Base-by-base conservation (phyloP, 2,329 filamentous ascomycete species). In the Leptographium wingfieldii region DNA sequence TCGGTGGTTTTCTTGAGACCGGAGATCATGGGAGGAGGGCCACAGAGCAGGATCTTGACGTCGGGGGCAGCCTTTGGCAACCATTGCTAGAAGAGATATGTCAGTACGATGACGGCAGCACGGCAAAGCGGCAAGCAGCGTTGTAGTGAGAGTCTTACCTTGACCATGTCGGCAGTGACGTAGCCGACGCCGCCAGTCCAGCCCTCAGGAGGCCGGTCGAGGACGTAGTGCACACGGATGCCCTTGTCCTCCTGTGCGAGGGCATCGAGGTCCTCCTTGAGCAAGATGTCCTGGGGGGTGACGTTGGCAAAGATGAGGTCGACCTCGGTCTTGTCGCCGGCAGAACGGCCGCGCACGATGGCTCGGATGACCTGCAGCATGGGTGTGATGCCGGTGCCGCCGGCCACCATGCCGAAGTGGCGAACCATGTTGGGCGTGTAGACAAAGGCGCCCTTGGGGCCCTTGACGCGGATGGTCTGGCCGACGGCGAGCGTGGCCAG, bases 221-320 rank as follows among this genome's bases (percentile, higher is more conserved):
- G 81, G 55, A 97, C 92, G 71, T 97, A 97, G 81, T 96, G 86
- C 43, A 97, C 83, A 62, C 88, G 83, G 79, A 99, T 91, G 62
- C 84, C 83, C 62, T 82, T 77, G 72, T 99, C 92, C 72, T 92
- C 82, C 65, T 81, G 81, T 53, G 82, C 84, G 61, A 97, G 78
- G 63, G 83, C 74, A 69, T 97, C 92, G 64, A 99, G 80, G 70
- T 97, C 92, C 70, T 97, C 90, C 77, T 86, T 89, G 69, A 99
- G 81, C 67, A 99, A 79, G 64, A 99, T 97, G 70, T 99, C 94
- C 71, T 95, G 87, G 61, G 80, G 77, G 68, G 94, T 92, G 62
- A 99, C 94, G 72, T 99, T 99, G 73, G 94, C 94, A 70, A 97
- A 99, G 73, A 99, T 91, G 64, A 99, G 79, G 71, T 96, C 91